These are phyloP conservation scores for Neurospora sp. DNA, from an alignment of 495 filamentous ascomycete genomes.

Conservation along the genomic window DNA sequence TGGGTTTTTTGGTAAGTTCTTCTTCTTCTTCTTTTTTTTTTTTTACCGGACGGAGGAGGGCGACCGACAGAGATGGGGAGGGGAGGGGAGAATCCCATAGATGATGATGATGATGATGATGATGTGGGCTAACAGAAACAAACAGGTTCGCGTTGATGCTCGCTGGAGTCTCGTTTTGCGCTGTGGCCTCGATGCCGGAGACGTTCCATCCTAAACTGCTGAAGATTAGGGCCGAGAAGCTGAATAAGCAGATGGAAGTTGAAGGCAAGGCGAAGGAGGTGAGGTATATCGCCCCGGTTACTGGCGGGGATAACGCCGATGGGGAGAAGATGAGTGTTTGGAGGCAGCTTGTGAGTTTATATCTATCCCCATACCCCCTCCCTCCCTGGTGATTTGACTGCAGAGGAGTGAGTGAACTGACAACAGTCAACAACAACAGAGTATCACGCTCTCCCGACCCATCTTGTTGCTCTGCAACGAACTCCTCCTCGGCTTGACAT, in stretches of 20 bases:
- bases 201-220: constrained; percentile 42
- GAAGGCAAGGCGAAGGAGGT: neutral
- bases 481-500: constrained; percentile 51
- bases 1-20: constrained; percentile 40
- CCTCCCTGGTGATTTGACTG: neutral
- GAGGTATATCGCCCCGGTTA: constrained; percentile 8
- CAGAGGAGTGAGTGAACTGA: neutral
- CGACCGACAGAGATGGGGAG: no score
- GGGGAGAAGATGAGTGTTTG: constrained; percentile 8
- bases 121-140: no score
- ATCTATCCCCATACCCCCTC: neutral
- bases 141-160: constrained; percentile 30
- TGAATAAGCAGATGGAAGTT: constrained; percentile 29
- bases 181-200: constrained; percentile 30
- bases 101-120: no score
- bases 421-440: constrained; percentile 9
- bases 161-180: constrained; percentile 24
- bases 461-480: constrained; percentile 48
- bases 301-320: constrained; percentile 1
- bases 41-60: no score
- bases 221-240: constrained; percentile 31
- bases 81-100: no score
- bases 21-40: no score
- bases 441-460: constrained; percentile 30
- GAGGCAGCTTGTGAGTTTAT: constrained; percentile 12